Conservation (phyloP, 148 eudicot genomes). For the Cornus controversa region DNA sequence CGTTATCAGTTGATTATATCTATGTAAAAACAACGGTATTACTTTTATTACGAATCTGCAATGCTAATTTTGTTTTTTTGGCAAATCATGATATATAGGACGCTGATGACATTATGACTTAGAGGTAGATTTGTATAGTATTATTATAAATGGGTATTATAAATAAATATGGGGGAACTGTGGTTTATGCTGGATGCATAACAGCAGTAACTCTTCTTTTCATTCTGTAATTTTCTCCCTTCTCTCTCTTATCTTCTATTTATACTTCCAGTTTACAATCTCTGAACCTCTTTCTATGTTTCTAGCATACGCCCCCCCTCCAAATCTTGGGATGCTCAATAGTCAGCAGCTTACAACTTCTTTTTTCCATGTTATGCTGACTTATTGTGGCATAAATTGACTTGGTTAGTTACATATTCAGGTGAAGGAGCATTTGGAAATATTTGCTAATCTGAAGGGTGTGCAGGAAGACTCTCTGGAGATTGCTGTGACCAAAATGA, state of each 20-base stretch:
- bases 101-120: no score
- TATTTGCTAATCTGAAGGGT: constrained; percentile 86
- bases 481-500: constrained; percentile 67
- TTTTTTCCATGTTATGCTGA: not conserved
- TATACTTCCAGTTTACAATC: not conserved
- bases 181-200: not conserved
- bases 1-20: no score
- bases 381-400: not conserved
- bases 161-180: no score
- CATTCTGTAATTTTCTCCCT: not conserved
- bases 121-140: not conserved
- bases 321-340: not conserved
- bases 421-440: constrained; percentile 98
- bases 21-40: no score
- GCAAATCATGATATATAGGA: no score
- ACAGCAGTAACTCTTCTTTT: not conserved
- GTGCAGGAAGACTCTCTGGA: constrained; percentile 67
- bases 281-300: not conserved
- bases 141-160: not conserved
- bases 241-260: not conserved
- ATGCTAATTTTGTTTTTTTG: not conserved
- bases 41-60: no score
- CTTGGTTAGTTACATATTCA: constrained; percentile 26
- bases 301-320: not conserved
- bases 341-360: not conserved